These are phyloP conservation scores for Fusarium temperatum DNA, from an alignment of 2,329 filamentous ascomycete genomes.

Conservation along the genomic window DNA sequence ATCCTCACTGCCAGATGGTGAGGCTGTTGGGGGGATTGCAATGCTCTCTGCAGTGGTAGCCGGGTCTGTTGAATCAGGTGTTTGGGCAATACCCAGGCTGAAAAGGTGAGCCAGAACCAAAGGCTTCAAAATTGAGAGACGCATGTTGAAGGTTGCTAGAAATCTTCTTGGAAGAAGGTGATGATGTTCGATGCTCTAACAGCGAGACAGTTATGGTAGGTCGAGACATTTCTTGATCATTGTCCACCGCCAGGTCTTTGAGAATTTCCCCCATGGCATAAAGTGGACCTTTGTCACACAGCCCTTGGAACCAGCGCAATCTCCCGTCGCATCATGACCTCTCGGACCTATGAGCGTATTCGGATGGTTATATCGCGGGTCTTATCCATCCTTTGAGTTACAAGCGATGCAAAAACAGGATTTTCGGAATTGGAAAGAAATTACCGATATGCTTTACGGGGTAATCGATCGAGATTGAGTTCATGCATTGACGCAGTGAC, in stretches of 20 bases:
- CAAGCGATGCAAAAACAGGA: not conserved
- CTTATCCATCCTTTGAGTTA: not conserved
- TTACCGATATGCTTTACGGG: not conserved
- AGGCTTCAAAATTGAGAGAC: conserved; percentile 5
- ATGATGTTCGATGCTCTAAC: not conserved
- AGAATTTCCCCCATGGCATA: not conserved
- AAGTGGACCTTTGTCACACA: not conserved
- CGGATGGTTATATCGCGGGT: not conserved
- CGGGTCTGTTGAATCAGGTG: conserved; percentile 20
- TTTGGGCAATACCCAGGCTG: conserved; percentile 3
- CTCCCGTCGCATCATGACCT: not conserved
- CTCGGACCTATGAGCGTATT: conserved; percentile 3
- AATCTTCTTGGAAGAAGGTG: not conserved
- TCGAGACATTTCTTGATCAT: not conserved
- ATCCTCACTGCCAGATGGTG: not conserved
- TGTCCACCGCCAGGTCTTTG: not conserved
- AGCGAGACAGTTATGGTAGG: not conserved
- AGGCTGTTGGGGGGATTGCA: conserved; percentile 1
- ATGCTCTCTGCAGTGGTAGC: conserved; percentile 18
- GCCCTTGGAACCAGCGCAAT: conserved; percentile 12
- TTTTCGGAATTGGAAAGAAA: not conserved
- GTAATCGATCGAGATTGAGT: conserved; percentile 16
- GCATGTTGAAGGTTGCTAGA: not conserved
- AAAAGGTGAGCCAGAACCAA: conserved; percentile 8
- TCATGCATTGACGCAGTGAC: conserved; percentile 14